Base-by-base conservation (phyloP, 805 yeast genomes). In the Wickerhamomyces hampshirensis region DNA sequence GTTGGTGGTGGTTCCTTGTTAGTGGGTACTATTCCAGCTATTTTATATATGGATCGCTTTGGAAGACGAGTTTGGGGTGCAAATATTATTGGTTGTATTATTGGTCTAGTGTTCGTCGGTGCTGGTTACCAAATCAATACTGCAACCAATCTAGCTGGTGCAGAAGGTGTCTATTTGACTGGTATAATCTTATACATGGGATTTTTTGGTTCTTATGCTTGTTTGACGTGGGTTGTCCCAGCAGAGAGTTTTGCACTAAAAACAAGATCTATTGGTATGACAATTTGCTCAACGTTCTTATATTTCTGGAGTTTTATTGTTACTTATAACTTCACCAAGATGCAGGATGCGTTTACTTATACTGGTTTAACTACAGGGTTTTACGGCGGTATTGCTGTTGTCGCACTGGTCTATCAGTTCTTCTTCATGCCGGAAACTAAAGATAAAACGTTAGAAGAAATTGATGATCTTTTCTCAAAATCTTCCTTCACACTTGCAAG, bases 381-480 rank as follows among this genome's bases (percentile, higher is more conserved):
- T 67, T 79, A 75, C 49, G 84, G 83, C 33, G 84, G 83, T 31
- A 68, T 79, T 49, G 81, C 82, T 1, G 69, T 73, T 38, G 38
- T 77, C 19, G 84, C 81, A 36, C 59, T 71, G 47, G 48, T 73
- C 35, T 73, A 73, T 56, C 79, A 73, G 56, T 43, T 65, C 40
- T 53, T 77, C 43, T 73, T 76, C 59, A 76, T 78, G 73, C 84
- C 82, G 26, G 87, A 81, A 60, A 80, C 87, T 24, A 80, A 79
- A 61, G 80, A 73, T 48, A 75, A 72, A 61, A 76, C 86, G 11
- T 68, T 80, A 54, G 88, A 80, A 60, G 86, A 80, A 59, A 74
- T 80, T 41, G 87, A 80, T 52, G 79, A 72, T 33, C 62, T 79
- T 32, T 79, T 77, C 62, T 59, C 67, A 35, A 69, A 63, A 51